A percentile compares a stretch with the other conserved stretches of the same genome.
Evolutionary conservation across 129 eudicot species (phyloP).

Genomic region (Lonicera japonica): DNA sequence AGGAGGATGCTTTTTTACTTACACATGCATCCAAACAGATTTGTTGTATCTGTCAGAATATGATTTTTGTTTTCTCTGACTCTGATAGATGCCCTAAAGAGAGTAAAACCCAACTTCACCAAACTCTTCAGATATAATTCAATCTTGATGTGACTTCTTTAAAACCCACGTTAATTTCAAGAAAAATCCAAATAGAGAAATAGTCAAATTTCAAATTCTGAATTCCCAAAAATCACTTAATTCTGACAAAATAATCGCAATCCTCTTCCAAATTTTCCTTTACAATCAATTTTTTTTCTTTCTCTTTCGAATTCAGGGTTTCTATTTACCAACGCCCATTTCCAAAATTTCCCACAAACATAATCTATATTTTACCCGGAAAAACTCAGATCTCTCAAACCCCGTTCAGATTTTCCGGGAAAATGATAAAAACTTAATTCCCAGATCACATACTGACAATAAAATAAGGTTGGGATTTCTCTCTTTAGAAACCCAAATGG

Average conservation of each 20-base stretch:
- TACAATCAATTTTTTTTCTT: not conserved
- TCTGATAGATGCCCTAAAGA: not conserved
- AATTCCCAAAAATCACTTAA: not conserved
- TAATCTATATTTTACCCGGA: not conserved
- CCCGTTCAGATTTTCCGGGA: conserved; percentile 5
- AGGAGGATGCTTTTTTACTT: conserved; percentile 18
- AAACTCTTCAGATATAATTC: conserved; percentile 7
- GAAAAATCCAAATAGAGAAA: not conserved
- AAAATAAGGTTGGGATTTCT: not conserved
- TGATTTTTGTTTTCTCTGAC: conserved; percentile 1
- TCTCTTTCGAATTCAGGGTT: not conserved
- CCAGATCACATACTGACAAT: conserved; percentile 7
- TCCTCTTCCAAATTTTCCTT: conserved; percentile 1
- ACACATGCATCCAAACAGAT: conserved; percentile 5
- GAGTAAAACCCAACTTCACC: not conserved
- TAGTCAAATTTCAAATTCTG: conserved; percentile 5
- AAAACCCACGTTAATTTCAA: conserved; percentile 6
- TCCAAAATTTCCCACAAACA: conserved; percentile 13
- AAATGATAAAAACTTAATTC: not conserved
- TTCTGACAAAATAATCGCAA: conserved; percentile 10
- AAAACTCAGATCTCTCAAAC: not conserved
- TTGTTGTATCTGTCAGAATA: conserved; percentile 3
- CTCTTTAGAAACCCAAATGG: not conserved
- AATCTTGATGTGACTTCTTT: conserved; percentile 1
- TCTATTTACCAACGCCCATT: conserved; percentile 14